Evolutionary conservation across 2,329 filamentous ascomycete genomes (phyloP).

Genomic region (Colletotrichum gloeosporioides): DNA sequence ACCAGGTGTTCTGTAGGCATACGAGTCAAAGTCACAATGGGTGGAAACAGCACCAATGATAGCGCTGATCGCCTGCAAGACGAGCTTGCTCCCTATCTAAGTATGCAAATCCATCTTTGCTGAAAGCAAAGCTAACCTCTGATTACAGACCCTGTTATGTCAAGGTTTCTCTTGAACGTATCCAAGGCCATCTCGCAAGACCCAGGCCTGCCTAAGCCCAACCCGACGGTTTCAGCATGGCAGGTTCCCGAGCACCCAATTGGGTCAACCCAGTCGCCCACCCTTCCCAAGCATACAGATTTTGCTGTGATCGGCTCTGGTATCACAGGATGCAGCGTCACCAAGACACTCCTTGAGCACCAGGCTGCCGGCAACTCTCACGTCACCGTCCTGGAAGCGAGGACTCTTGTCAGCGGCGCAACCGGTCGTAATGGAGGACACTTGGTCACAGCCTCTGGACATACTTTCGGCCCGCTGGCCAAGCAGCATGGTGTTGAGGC

Average conservation of each 20-base stretch:
- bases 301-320: constrained; percentile 42
- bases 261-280: not conserved
- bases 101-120: not conserved
- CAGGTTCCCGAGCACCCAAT: constrained; percentile 26
- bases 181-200: constrained; percentile 24
- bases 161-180: not conserved
- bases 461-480: constrained; percentile 1
- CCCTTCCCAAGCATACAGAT: constrained; percentile 26
- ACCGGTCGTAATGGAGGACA: constrained; percentile 36
- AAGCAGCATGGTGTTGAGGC: constrained; percentile 11
- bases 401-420: constrained; percentile 30
- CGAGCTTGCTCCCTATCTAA: not conserved
- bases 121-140: rapidly evolving
- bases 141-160: not conserved
- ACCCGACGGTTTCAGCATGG: constrained; percentile 39
- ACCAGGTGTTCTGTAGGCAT: not conserved
- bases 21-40: not conserved
- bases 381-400: constrained; percentile 31
- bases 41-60: not conserved
- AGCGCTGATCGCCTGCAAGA: not conserved
- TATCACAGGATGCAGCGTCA: constrained; percentile 36
- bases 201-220: constrained; percentile 37
- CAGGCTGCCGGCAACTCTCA: not conserved
- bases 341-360: constrained; percentile 31
- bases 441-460: not conserved